Base-by-base conservation (phyloP, 441 rosid species). In the Biscutella laevigata region DNA sequence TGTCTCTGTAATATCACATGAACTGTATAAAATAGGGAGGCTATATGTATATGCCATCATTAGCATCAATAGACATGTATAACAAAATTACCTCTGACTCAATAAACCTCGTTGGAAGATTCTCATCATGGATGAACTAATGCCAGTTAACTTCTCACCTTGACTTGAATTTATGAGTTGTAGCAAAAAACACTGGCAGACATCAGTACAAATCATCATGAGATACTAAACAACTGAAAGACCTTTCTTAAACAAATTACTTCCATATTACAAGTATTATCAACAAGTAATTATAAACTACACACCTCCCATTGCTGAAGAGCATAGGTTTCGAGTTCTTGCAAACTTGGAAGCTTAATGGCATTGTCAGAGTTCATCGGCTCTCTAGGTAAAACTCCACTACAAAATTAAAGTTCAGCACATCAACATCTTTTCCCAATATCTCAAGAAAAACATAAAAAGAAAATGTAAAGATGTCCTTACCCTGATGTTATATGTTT, bases 251-350 rank as follows among this genome's bases (percentile, higher is more conserved):
- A 16, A 53, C 34, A 66, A 20, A 16, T 24, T 22, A 1, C 15
- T 30, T 38, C 25, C 12, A 26, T n/a, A 33, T 52, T 10, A 30
- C 43, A 11, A 19, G 58, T 19, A 66, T 50, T 10, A 21, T 29
- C 50, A 62, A 63, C 11, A 62, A 6, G 48, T n/a, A 21, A 45
- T 48, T 10, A 36, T 11, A 58, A 79, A 43, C 53, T 59, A 37
- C 75, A 56, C 69, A 87, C 96, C 95, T 88, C 95, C 98, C 98
- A 91, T 34, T 91, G 94, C 36, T 77, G 82, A 70, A 76, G 78
- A 25, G 96, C 96, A 71, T 79, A 91, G 28, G 67, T 59, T 55
- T 86, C 89, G 1, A 91, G 91, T 58, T 91, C 98, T 66, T 76
- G 80, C 59, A 59, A 66, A 53, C 78, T 88, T 38, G 95, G 91